Base-by-base conservation (phyloP, 371 early-diverging fungal species). In the Chytridium lagenaria region DNA sequence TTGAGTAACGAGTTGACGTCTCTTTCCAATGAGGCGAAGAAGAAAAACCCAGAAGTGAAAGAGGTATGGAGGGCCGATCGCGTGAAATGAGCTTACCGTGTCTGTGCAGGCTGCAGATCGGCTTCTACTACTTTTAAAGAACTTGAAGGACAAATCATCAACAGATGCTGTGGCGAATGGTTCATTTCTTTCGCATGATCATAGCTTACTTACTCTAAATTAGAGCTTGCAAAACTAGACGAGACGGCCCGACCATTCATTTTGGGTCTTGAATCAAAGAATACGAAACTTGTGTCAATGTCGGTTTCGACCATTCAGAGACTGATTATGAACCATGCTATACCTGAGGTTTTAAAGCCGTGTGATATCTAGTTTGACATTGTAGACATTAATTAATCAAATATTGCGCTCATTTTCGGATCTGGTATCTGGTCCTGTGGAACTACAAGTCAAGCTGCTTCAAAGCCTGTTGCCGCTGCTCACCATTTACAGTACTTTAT, bases 31-130 rank as follows among this genome's bases (percentile, higher is more conserved):
- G 98, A 97, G 80, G 92, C 96, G 1, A 85, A 91, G 68, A 86
- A 92, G 76, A 96, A 96, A 77, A 83, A 96, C 81, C 96, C 97
- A 26, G 95, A 95, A 72, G 92, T 98, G 37, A 97, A 97, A 85
- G 98, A 98, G 85, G 97, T 95, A 81, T 44, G 71, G n/a, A n/a
- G n/a, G n/a, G n/a, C n/a, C n/a, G n/a, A n/a, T n/a, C n/a, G n/a
- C n/a, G n/a, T n/a, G n/a, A n/a, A n/a, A n/a, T n/a, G n/a, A n/a
- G n/a, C n/a, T n/a, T n/a, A n/a, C n/a, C n/a, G n/a, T n/a, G n/a
- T n/a, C n/a, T n/a, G n/a, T n/a, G n/a, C 61, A 87, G 85, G 86
- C 86, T 3, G 83, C 84, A 5, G 87, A 88, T 36, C 77, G 84
- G 23, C 77, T 86, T 16, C 59, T 85, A n/a, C 81, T 76, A 49